phyloP scores from a whole-genome alignment of 495 filamentous ascomycete genomes.

The Cercophora sp. region DNA sequence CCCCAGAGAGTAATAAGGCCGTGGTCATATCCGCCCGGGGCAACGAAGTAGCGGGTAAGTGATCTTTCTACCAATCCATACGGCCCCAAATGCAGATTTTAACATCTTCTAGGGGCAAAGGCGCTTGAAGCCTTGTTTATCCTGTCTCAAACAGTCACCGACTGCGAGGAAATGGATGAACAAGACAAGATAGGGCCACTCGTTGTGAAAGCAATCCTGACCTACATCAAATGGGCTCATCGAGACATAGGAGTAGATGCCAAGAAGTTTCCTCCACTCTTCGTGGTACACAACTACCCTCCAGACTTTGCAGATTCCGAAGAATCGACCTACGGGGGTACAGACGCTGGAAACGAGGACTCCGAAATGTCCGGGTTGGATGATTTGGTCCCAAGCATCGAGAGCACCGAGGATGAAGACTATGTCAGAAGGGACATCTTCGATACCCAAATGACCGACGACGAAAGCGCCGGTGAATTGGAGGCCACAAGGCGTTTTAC shows the following conservation, averaged over 20 bases:
- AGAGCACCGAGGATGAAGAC: no score
- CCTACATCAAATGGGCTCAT: constrained; percentile 28
- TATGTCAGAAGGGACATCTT: not conserved
- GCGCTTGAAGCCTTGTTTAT: constrained; percentile 29
- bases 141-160: constrained; percentile 25
- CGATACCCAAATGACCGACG: not conserved
- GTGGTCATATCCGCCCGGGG: constrained; percentile 23
- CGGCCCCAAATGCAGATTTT: no score
- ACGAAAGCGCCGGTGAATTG: not conserved
- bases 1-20: constrained; percentile 20
- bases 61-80: no score
- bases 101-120: constrained; percentile 27
- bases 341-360: not conserved
- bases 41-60: constrained; percentile 25
- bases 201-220: constrained; percentile 18
- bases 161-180: constrained; percentile 25
- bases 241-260: constrained; percentile 18
- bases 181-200: constrained; percentile 13
- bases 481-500: constrained; percentile 10
- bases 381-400: not conserved
- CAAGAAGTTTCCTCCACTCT: constrained; percentile 7
- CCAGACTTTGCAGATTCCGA: not conserved
- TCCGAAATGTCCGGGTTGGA: not conserved
- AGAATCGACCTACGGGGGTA: not conserved
- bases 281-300: constrained; percentile 20